Percentiles rank a stretch among this genome's conserved stretches.
Conservation (phyloP, 805 yeast species). For the Yamadazyma paraphyllophila region DNA sequence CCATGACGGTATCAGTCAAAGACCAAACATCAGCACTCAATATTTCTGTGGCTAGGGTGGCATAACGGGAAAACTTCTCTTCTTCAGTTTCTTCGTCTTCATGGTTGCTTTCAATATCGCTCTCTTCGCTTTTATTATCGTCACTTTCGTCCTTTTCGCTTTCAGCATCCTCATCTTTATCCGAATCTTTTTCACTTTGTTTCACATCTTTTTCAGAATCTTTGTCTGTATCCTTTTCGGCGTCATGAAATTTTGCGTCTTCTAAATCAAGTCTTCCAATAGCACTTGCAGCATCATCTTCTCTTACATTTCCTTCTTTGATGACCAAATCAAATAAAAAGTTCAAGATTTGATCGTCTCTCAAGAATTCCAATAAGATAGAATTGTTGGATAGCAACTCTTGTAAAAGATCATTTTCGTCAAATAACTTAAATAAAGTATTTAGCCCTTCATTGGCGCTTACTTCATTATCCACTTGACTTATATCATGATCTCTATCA, state of each 20-base stretch:
- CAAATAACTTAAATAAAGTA: slow-evolving; percentile 32
- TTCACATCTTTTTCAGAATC: neutral
- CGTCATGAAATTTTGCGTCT: slow-evolving; percentile 1
- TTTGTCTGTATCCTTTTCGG: slow-evolving; percentile 11
- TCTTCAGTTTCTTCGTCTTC: slow-evolving; percentile 27
- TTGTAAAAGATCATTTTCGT: slow-evolving; percentile 43
- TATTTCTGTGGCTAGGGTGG: slow-evolving; percentile 73
- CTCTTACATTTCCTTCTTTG: slow-evolving; percentile 23
- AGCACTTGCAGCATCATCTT: slow-evolving; percentile 1
- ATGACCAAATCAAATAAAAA: slow-evolving; percentile 40
- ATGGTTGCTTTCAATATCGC: neutral
- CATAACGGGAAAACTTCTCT: slow-evolving; percentile 34
- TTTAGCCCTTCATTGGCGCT: slow-evolving; percentile 16
- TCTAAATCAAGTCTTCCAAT: neutral
- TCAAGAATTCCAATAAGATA: slow-evolving; percentile 38
- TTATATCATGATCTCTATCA: slow-evolving; percentile 13
- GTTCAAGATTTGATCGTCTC: slow-evolving; percentile 36
- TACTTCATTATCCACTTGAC: slow-evolving; percentile 1
- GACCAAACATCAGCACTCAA: slow-evolving; percentile 93
- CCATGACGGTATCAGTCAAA: slow-evolving; percentile 85
- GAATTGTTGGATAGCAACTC: slow-evolving; percentile 43
- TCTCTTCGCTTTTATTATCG: slow-evolving; percentile 23
- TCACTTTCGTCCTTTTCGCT: slow-evolving; percentile 14
- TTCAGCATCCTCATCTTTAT: slow-evolving; percentile 28
- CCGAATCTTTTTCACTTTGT: too few relatives aligned